Conservation (phyloP, 1,139 yeast species). For the Tardiomyces blankii region DNA sequence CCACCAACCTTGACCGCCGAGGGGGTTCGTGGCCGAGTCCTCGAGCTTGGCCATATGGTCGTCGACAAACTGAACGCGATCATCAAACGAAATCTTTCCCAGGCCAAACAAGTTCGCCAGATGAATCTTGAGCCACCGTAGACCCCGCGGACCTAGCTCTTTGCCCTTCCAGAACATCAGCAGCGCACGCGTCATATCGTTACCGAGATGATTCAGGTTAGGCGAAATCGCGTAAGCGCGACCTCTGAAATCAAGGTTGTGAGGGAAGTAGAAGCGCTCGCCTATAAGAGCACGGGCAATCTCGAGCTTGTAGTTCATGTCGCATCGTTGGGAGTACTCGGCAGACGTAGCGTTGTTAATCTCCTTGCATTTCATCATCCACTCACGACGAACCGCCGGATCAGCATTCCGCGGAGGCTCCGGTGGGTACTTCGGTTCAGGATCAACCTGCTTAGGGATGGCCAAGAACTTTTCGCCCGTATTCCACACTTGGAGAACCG, state of each 20-base stretch:
- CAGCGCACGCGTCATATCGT: constrained; percentile 80
- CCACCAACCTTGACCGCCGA: constrained; percentile 63
- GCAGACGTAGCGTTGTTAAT: constrained; percentile 51
- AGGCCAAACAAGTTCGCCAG: constrained; percentile 80
- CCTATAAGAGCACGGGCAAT: constrained; percentile 78
- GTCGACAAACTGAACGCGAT: constrained; percentile 64
- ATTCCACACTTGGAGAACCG: constrained; percentile 78
- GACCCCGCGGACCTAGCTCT: constrained; percentile 61
- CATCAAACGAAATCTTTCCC: constrained; percentile 72
- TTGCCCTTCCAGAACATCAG: constrained; percentile 84
- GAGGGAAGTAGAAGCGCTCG: constrained; percentile 88
- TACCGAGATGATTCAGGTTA: constrained; percentile 71
- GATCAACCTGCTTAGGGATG: constrained; percentile 48
- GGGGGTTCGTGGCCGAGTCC: constrained; percentile 65
- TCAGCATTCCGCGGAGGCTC: constrained; percentile 54
- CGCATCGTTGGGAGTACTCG: constrained; percentile 82
- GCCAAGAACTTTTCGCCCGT: constrained; percentile 69
- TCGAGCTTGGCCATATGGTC: constrained; percentile 50
- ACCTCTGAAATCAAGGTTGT: constrained; percentile 89
- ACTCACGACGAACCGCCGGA: constrained; percentile 58
- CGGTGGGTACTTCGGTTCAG: constrained; percentile 41
- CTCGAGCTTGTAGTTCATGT: constrained; percentile 82
- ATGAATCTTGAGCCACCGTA: constrained; percentile 85
- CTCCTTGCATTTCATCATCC: constrained; percentile 50
- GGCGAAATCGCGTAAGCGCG: constrained; percentile 93